These are phyloP conservation scores for Pseudotulostoma volvatum DNA, from an alignment of 495 filamentous ascomycete species.

Conservation along the genomic window DNA sequence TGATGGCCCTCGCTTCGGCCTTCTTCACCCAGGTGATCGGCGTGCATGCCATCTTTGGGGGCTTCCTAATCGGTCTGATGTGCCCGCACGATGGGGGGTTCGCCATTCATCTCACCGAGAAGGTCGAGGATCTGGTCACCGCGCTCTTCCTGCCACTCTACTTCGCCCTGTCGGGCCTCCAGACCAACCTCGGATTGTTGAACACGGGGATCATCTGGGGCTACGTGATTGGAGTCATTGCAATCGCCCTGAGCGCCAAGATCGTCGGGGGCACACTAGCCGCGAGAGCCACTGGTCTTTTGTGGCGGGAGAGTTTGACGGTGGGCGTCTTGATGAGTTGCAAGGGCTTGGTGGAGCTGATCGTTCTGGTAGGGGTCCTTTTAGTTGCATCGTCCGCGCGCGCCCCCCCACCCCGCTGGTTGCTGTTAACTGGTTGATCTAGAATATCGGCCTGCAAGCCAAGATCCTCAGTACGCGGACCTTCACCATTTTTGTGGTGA, in stretches of 20 bases:
- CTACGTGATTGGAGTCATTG: conserved; percentile 76
- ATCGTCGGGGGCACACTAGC: conserved; percentile 73
- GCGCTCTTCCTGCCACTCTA: conserved; percentile 89
- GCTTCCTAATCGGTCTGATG: conserved; percentile 76
- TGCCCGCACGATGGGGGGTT: conserved; percentile 92
- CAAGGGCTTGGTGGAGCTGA: conserved; percentile 89
- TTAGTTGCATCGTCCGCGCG: background rate
- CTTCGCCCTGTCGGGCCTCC: conserved; percentile 83
- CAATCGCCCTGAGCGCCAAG: conserved; percentile 73
- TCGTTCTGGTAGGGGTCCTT: conserved; percentile 57
- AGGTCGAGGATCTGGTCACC: conserved; percentile 83
- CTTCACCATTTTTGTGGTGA: conserved; percentile 98
- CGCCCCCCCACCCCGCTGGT: too few species aligned
- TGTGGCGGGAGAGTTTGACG: conserved; percentile 86
- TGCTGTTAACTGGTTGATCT: conserved; percentile 1
- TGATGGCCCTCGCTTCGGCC: conserved; percentile 65
- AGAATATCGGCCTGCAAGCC: conserved; percentile 93
- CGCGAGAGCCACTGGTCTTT: conserved; percentile 55
- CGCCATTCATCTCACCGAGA: conserved; percentile 86
- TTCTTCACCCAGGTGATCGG: conserved; percentile 95
- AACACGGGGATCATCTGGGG: conserved; percentile 76
- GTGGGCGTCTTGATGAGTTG: conserved; percentile 95
- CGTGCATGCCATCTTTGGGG: conserved; percentile 79
- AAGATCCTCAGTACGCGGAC: conserved; percentile 72
- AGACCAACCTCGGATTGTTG: conserved; percentile 75